These are phyloP conservation scores for Monosporascus sp. DNA, from an alignment of 2,329 filamentous ascomycete genomes.

Conservation along the genomic window DNA sequence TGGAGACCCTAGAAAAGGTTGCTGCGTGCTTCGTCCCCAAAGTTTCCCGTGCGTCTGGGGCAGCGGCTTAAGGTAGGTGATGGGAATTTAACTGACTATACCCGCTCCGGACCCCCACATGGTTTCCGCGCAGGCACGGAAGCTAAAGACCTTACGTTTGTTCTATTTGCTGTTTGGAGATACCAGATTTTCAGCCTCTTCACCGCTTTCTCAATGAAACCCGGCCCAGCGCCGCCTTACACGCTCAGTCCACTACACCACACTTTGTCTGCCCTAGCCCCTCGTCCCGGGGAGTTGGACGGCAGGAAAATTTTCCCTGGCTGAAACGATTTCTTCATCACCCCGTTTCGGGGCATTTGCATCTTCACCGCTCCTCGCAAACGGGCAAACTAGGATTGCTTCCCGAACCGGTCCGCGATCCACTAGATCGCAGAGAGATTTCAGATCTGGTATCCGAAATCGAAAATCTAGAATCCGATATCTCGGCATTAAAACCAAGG, in stretches of 20 bases:
- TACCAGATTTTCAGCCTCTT: conserved; percentile 15
- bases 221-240: conserved; percentile 13
- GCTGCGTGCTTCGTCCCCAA: conserved; percentile 11
- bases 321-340: not conserved
- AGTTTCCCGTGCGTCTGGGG: conserved; percentile 9
- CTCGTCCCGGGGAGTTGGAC: conserved; percentile 5
- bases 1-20: not conserved
- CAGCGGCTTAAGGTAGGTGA: conserved; percentile 1
- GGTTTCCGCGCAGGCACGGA: too few species aligned
- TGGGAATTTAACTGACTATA: not conserved
- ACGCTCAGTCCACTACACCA: conserved; percentile 10
- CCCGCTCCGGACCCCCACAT: too few species aligned
- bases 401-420: conserved; percentile 7
- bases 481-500: too few species aligned
- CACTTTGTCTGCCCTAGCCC: conserved; percentile 11
- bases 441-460: conserved; percentile 1
- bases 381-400: conserved; percentile 17
- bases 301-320: not conserved
- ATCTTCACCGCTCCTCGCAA: conserved; percentile 19
- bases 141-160: not conserved
- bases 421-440: conserved; percentile 7
- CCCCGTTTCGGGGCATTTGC: not conserved
- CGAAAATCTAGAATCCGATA: conserved; percentile 6
- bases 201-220: conserved; percentile 27
- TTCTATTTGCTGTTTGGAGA: conserved; percentile 9